These are phyloP conservation scores for Blepharisma japonicum DNA, from an alignment of 73 alveolate genomes.

Conservation along the genomic window DNA sequence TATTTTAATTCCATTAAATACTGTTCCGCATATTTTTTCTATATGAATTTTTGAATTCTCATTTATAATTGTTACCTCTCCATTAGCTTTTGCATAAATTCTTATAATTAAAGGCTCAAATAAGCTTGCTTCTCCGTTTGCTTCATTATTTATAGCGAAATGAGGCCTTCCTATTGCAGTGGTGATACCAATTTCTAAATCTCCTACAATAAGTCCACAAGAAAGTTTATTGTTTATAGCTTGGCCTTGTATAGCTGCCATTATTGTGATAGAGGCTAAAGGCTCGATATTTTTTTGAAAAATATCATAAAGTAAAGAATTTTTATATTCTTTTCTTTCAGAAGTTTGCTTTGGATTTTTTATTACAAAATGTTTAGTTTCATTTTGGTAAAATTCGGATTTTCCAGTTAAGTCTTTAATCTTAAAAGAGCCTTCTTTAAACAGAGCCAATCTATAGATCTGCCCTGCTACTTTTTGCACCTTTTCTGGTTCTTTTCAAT, in stretches of 20 bases:
- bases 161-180: not conserved
- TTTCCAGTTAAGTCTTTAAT: not conserved
- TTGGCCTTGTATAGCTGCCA: slow-evolving; percentile 17
- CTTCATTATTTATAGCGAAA: not conserved
- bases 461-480: not conserved
- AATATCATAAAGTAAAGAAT: not conserved
- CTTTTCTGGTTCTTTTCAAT: slow-evolving; percentile 4
- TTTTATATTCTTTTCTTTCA: not conserved
- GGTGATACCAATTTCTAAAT: not conserved
- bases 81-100: slow-evolving; percentile 17
- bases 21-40: not conserved
- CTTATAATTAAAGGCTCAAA: not conserved
- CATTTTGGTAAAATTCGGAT: slow-evolving; percentile 23
- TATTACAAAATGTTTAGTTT: not conserved
- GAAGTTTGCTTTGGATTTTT: not conserved
- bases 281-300: not conserved
- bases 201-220: not conserved
- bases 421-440: not conserved
- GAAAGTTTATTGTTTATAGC: not conserved
- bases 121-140: not conserved
- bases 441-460: not conserved
- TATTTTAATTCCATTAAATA: slow-evolving; percentile 11
- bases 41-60: not conserved
- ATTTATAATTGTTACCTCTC: not conserved
- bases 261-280: not conserved